These are phyloP conservation scores for Backusella westeae DNA, from an alignment of 192 early-diverging fungal genomes.

Conservation along the genomic window DNA sequence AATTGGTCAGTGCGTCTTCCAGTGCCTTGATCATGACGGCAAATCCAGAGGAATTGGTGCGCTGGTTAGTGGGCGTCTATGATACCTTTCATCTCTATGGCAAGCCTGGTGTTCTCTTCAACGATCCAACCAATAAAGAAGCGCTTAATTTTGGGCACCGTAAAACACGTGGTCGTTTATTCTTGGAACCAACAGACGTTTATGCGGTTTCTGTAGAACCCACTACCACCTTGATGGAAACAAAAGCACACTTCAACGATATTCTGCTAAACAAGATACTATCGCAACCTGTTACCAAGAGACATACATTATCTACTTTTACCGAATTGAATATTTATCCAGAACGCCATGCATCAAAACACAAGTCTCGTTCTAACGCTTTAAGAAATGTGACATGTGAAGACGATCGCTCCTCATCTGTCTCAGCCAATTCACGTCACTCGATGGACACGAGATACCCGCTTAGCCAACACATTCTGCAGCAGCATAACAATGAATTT, in stretches of 20 bases:
- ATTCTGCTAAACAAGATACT: neutral
- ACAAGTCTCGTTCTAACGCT: neutral
- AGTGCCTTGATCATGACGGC: conserved; percentile 33
- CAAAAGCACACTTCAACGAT: neutral
- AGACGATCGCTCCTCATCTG: neutral
- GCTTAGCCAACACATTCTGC: neutral
- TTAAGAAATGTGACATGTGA: neutral
- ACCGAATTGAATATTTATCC: neutral
- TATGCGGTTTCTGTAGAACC: neutral
- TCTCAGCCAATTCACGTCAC: neutral
- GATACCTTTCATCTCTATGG: conserved; percentile 48
- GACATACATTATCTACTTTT: neutral
- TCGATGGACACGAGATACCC: neutral
- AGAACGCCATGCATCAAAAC: neutral
- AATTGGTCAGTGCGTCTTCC: neutral
- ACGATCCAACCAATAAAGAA: conserved; percentile 9
- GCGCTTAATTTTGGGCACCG: conserved; percentile 25
- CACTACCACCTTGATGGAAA: neutral
- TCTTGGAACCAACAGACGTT: conserved; percentile 19
- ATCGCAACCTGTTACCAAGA: neutral
- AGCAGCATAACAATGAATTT: neutral
- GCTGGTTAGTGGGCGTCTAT: conserved; percentile 40
- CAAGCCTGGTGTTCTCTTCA: conserved; percentile 26
- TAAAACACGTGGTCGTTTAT: conserved; percentile 4
- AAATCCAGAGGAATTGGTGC: conserved; percentile 34